Conservation (phyloP, 106 monocot species). For the Dendrobium huoshanense region DNA sequence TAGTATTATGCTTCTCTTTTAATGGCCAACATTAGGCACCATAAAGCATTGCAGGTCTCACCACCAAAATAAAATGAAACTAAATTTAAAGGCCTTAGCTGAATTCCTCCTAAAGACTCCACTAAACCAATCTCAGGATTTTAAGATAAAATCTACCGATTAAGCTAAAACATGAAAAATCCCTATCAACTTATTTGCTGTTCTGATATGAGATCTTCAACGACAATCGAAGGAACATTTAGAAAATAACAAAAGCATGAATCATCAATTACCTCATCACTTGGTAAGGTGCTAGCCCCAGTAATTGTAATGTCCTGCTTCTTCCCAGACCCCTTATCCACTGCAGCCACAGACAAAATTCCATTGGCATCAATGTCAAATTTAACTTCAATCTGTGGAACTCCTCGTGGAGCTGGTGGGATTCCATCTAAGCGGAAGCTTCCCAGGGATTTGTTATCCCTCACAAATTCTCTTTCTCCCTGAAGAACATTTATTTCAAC, state of each 20-base stretch:
- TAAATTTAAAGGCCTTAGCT: no score
- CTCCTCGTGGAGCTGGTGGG: constrained; percentile 81
- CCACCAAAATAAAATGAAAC: no score
- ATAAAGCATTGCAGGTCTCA: no score
- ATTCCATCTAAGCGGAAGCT: constrained; percentile 93
- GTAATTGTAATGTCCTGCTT: constrained; percentile 79
- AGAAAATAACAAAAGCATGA: not conserved
- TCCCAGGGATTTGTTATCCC: constrained; percentile 82
- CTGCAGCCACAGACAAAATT: constrained; percentile 71
- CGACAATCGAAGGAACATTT: no score
- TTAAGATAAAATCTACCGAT: no score
- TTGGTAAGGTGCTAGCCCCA: constrained; percentile 56
- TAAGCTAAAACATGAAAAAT: no score
- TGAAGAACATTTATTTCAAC: constrained; percentile 90
- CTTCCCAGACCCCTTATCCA: constrained; percentile 72
- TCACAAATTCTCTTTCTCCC: constrained; percentile 89
- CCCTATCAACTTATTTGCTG: no score
- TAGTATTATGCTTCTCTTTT: no score
- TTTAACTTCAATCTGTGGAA: constrained; percentile 91
- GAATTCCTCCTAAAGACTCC: no score
- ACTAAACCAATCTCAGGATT: no score
- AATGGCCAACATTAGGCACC: no score
- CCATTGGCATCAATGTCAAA: constrained; percentile 97
- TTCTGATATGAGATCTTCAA: no score
- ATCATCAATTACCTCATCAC: constrained; percentile 46